Evolutionary conservation across 345 rosid species (phyloP), one percentile per base, ranked within the genome.

Genomic region (Murraya paniculata): DNA sequence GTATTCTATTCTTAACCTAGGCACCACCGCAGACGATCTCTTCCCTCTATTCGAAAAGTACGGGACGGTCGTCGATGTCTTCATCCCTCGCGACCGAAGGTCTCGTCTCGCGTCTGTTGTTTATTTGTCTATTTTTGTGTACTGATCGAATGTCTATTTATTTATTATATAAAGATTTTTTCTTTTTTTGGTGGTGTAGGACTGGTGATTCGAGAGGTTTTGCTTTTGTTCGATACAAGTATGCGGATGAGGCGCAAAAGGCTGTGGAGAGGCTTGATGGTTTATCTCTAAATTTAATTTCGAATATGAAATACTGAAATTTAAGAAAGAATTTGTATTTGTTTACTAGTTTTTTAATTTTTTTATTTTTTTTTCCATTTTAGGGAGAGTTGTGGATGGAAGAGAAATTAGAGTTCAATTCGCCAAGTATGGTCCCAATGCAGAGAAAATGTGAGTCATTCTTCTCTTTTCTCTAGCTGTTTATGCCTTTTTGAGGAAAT

Each of bases 261-360:
- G 92, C 94, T n/a, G 94, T 90, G 72, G 94, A 90, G 0, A 84
- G 82, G 85, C 92, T 90, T 36, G 91, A 90, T 81, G 91, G 94
- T 90, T 4, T 18, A 22, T 57, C 4, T 19, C 31, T 72, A 9
- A 1, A 14, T 73, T n/a, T 41, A 10, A 19, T 38, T 30, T 66
- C 24, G 9, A 14, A 21, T 16, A 7, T 80, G 6, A 27, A 25
- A 56, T 68, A 48, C 24, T 33, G 22, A 36, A 35, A 56, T 27
- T 69, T 71, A 2, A 41, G 11, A 21, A 64, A 30, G 38, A 7
- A 14, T 68, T 69, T 71, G 70, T 1, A 39, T 35, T 48, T 48
- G 7, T 56, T 13, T 68, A 24, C 39, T 21, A 50, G 9, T 64
- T 28, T 33, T 70, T 13, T 10, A 21, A 22, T 28, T 55, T 7